Evolutionary conservation across 176 grass and related monocot species (phyloP).

Genomic region (Hordeum marinum): DNA sequence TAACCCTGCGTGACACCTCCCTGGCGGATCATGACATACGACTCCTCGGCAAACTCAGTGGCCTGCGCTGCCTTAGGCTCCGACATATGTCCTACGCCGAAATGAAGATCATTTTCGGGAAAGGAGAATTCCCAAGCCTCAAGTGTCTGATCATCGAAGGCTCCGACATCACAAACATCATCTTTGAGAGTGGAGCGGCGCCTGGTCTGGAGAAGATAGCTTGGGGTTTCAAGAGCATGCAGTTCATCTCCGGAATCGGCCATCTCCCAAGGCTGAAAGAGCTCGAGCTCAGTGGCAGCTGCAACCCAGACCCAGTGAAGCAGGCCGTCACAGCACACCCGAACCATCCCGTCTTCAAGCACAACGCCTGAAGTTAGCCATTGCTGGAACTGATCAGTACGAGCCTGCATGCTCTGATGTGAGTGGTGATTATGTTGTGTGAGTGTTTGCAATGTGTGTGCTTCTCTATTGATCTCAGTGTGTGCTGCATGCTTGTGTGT

Average conservation of each 20-base stretch:
- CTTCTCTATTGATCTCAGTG: no score
- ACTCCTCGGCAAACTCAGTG: background rate
- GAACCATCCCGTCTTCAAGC: background rate
- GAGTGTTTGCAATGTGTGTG: no score
- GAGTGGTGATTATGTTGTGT: no score
- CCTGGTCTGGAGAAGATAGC: conserved; percentile 2
- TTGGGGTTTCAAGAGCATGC: background rate
- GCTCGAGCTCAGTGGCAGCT: background rate
- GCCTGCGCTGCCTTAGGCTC: background rate
- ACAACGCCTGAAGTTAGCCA: background rate
- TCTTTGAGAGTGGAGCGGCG: background rate
- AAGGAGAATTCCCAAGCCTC: background rate
- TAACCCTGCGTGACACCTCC: conserved; percentile 4
- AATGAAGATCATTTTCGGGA: background rate
- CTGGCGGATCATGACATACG: background rate
- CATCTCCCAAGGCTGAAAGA: background rate
- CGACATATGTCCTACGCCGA: background rate
- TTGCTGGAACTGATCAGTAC: background rate
- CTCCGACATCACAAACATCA: background rate
- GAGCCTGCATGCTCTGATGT: background rate
- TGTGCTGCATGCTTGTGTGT: background rate
- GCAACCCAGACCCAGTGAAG: background rate
- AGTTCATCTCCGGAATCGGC: background rate
- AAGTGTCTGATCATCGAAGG: background rate
- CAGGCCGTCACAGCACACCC: background rate